Percentiles rank a stretch among this genome's conserved stretches.
Conservation (phyloP, 495 filamentous ascomycete species). For the Halenospora varia region DNA sequence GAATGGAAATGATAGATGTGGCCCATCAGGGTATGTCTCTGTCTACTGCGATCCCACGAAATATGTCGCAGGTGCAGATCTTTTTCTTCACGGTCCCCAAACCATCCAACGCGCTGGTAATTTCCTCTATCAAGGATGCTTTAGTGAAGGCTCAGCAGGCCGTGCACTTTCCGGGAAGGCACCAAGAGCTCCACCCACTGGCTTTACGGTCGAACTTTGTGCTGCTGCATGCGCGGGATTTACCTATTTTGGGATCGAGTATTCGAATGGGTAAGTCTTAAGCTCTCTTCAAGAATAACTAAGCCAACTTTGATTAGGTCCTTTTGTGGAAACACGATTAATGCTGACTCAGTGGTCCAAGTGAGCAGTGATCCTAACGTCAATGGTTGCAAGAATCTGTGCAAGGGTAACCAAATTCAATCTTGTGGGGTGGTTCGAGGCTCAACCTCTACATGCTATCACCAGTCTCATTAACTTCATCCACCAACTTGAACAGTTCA, state of each 20-base stretch:
- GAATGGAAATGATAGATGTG: slow-evolving; percentile 35
- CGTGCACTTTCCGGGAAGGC: slow-evolving; percentile 5
- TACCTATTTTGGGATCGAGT: slow-evolving; percentile 36
- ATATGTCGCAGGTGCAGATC: slow-evolving; percentile 8
- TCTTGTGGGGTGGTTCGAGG: slow-evolving; percentile 23
- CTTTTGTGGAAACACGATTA: slow-evolving; percentile 22
- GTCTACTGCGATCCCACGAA: slow-evolving; percentile 16
- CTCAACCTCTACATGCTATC: slow-evolving; percentile 13
- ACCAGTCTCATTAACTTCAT: neutral
- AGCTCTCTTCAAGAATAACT: neutral
- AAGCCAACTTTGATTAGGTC: slow-evolving; percentile 2
- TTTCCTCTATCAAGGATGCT: slow-evolving; percentile 41
- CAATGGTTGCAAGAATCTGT: slow-evolving; percentile 27
- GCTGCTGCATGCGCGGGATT: slow-evolving; percentile 28
- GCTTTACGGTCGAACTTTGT: slow-evolving; percentile 34
- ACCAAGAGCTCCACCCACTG: neutral
- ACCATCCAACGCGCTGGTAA: slow-evolving; percentile 28
- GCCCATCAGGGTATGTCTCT: slow-evolving; percentile 27
- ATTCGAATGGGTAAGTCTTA: slow-evolving; percentile 12
- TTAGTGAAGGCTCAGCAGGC: slow-evolving; percentile 33
- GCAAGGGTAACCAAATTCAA: slow-evolving; percentile 28
- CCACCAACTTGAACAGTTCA: neutral
- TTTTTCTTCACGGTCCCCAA: slow-evolving; percentile 13
- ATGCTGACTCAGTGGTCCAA: slow-evolving; percentile 21
- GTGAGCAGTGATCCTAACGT: slow-evolving; percentile 11